Percentiles rank a stretch among this genome's conserved stretches.
These are phyloP conservation scores for Populus alba DNA, from an alignment of 345 rosid genomes.

Conservation along the genomic window DNA sequence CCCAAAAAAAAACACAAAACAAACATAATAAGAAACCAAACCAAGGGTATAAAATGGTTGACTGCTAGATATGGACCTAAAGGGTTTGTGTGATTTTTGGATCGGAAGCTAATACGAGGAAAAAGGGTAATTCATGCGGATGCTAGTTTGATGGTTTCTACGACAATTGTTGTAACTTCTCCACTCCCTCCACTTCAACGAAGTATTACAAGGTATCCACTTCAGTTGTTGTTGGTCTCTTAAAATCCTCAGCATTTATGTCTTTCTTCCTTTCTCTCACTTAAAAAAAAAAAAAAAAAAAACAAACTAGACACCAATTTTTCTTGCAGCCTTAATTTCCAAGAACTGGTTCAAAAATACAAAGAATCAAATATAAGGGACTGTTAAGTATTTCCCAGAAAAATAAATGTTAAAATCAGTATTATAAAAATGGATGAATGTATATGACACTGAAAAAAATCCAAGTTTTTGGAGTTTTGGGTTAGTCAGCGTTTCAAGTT, in stretches of 20 bases:
- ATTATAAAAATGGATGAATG: neutral
- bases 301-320: neutral
- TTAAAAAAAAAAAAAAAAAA: neutral
- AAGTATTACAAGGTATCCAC: slow-evolving; percentile 9
- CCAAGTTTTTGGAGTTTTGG: neutral
- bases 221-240: slow-evolving; percentile 2
- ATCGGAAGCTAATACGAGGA: neutral
- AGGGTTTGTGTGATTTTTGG: neutral
- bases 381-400: neutral
- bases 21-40: neutral
- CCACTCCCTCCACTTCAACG: slow-evolving; percentile 18
- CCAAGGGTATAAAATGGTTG: neutral
- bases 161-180: neutral
- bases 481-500: neutral
- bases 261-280: neutral
- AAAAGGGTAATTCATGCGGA: neutral
- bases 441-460: neutral
- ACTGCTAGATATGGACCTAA: neutral
- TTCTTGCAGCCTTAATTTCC: neutral
- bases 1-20: neutral
- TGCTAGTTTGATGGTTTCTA: slow-evolving; percentile 1
- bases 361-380: neutral
- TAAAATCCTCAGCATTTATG: slow-evolving; percentile 22
- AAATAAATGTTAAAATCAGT: neutral
- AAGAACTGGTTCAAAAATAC: neutral